These are phyloP conservation scores for Roridomyces roridus DNA, from an alignment of 768 basidiomycete genomes.

Conservation along the genomic window DNA sequence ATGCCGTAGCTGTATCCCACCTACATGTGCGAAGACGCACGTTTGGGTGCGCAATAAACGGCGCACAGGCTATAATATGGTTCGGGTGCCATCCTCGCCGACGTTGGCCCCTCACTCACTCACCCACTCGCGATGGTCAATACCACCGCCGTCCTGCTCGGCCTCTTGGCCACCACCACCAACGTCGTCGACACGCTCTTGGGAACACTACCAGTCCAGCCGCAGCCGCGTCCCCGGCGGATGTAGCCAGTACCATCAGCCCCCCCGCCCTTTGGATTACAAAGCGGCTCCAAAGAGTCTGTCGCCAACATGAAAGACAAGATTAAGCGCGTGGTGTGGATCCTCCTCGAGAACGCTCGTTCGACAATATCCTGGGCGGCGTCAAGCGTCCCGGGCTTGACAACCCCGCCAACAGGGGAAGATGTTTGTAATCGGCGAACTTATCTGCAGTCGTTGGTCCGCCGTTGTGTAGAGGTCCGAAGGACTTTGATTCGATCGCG, in stretches of 20 bases:
- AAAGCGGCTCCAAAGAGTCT: conserved; percentile 20
- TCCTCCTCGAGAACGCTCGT: conserved; percentile 37
- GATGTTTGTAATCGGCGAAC: conserved; percentile 30
- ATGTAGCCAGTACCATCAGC: background rate
- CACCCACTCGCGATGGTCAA: conserved; percentile 24
- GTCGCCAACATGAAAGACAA: conserved; percentile 27
- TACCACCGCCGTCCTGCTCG: conserved; percentile 19
- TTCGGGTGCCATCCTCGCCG: background rate
- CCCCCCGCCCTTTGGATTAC: conserved; percentile 25
- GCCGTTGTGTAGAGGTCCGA: conserved; percentile 26
- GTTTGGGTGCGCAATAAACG: background rate
- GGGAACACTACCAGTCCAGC: background rate
- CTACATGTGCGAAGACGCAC: conserved; percentile 20
- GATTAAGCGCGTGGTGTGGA: conserved; percentile 32
- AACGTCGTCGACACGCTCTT: conserved; percentile 15
- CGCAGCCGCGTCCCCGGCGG: background rate
- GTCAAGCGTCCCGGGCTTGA: conserved; percentile 25
- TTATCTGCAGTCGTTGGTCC: conserved; percentile 22
- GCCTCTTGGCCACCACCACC: conserved; percentile 21
- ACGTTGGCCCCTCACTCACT: background rate
- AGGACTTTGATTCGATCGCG: conserved; percentile 25
- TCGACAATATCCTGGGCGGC: conserved; percentile 36
- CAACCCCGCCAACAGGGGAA: conserved; percentile 27
- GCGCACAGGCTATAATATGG: background rate
- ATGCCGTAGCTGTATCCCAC: too few species aligned